These are phyloP conservation scores for Onygenales sp. DNA, from an alignment of 2,329 filamentous ascomycete genomes.

Conservation along the genomic window DNA sequence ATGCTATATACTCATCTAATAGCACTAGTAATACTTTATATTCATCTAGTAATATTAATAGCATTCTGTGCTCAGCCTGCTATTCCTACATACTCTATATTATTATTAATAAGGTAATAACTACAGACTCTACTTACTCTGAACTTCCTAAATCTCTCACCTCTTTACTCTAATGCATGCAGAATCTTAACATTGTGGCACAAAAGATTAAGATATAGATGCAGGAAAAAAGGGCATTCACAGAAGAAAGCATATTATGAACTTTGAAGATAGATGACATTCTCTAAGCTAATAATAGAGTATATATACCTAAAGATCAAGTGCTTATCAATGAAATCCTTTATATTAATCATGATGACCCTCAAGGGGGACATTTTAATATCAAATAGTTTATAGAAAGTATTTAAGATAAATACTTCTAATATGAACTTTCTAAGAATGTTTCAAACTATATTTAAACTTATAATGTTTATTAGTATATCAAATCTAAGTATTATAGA, in stretches of 20 bases:
- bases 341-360: background rate
- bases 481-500: background rate
- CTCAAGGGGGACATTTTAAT: background rate
- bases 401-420: background rate
- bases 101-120: background rate
- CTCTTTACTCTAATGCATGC: background rate
- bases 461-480: background rate
- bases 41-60: no score
- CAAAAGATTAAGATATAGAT: background rate
- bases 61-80: no score
- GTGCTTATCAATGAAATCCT: background rate
- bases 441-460: background rate
- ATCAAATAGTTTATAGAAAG: background rate
- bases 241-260: background rate
- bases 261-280: background rate
- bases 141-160: background rate
- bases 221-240: background rate
- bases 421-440: background rate
- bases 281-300: background rate
- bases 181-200: background rate
- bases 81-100: background rate
- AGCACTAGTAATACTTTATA: background rate
- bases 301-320: background rate
- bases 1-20: background rate
- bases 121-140: background rate